Percentiles rank a stretch among this genome's conserved stretches.
phyloP scores from a whole-genome alignment of 257 asterid genomes.

The Salvia rosmarinus region DNA sequence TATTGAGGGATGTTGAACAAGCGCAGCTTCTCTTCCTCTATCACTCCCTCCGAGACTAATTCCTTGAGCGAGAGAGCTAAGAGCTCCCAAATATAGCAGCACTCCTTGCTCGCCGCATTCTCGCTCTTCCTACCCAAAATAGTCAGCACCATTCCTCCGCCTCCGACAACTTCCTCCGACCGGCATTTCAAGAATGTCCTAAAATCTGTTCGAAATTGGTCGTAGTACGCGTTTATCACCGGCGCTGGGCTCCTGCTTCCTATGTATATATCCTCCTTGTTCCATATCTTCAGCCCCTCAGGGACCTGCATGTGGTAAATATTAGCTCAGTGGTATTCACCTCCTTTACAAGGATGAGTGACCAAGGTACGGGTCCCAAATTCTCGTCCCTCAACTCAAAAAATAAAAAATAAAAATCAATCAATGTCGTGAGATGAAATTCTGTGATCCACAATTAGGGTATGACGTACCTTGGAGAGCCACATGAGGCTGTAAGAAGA shows the following conservation, averaged over 20 bases:
- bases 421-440: no score
- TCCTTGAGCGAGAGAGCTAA: slow-evolving; percentile 52
- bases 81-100: slow-evolving; percentile 68
- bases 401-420: no score
- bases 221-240: slow-evolving; percentile 56
- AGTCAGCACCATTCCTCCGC: slow-evolving; percentile 73
- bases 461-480: slow-evolving; percentile 50
- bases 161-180: slow-evolving; percentile 54
- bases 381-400: no score
- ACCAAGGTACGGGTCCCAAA: no score
- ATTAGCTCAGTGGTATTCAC: no score
- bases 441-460: no score
- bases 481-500: slow-evolving; percentile 75
- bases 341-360: no score
- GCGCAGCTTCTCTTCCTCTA: slow-evolving; percentile 52
- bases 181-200: slow-evolving; percentile 53
- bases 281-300: slow-evolving; percentile 39
- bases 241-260: slow-evolving; percentile 45
- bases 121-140: slow-evolving; percentile 60
- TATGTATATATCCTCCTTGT: slow-evolving; percentile 57
- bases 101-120: slow-evolving; percentile 53
- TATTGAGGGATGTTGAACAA: slow-evolving; percentile 67
- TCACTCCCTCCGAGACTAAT: slow-evolving; percentile 54
- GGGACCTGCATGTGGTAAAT: slow-evolving; percentile 45
- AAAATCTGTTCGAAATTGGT: slow-evolving; percentile 62